A percentile compares a stretch with the other conserved stretches of the same genome.
Evolutionary conservation across 208 protist species (phyloP).

Genomic region (Leishmania gerbilli): DNA sequence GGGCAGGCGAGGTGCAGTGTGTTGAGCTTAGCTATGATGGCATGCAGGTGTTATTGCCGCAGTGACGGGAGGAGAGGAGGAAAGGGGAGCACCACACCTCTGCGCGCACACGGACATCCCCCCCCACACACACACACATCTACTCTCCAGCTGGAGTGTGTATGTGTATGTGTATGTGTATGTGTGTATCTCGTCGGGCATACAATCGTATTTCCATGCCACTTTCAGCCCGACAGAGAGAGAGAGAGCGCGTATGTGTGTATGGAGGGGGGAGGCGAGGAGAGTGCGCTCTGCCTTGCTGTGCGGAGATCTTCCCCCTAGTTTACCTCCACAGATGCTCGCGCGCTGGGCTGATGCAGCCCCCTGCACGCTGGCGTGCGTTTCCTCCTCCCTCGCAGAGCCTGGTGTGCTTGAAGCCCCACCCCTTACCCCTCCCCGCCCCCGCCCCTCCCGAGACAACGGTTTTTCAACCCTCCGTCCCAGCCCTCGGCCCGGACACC

Average conservation of each 20-base stretch:
- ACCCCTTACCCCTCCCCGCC: not conserved
- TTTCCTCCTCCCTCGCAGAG: not conserved
- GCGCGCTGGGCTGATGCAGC: not conserved
- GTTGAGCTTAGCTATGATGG: slow-evolving; percentile 76
- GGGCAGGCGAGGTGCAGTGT: slow-evolving; percentile 39
- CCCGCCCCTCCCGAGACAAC: not conserved
- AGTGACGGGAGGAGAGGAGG: slow-evolving; percentile 14
- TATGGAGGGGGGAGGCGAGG: not conserved
- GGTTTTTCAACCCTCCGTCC: not conserved
- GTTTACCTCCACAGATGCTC: not conserved
- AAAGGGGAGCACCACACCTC: not conserved
- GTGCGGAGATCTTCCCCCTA: not conserved
- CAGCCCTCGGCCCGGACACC: not conserved
- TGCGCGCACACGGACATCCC: not conserved
- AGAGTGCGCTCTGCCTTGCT: not conserved
- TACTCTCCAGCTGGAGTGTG: not conserved
- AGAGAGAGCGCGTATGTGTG: not conserved
- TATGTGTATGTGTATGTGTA: not conserved
- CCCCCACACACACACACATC: not conserved
- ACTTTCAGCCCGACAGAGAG: not conserved
- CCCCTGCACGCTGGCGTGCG: not conserved
- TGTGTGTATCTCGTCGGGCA: not conserved
- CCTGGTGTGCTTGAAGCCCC: not conserved
- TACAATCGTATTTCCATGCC: not conserved
- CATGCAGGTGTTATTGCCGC: slow-evolving; percentile 53